Percentiles rank a stretch among this genome's conserved stretches.
phyloP scores from a whole-genome alignment of 2,329 filamentous ascomycete species.

The Cladosporium sp. region DNA sequence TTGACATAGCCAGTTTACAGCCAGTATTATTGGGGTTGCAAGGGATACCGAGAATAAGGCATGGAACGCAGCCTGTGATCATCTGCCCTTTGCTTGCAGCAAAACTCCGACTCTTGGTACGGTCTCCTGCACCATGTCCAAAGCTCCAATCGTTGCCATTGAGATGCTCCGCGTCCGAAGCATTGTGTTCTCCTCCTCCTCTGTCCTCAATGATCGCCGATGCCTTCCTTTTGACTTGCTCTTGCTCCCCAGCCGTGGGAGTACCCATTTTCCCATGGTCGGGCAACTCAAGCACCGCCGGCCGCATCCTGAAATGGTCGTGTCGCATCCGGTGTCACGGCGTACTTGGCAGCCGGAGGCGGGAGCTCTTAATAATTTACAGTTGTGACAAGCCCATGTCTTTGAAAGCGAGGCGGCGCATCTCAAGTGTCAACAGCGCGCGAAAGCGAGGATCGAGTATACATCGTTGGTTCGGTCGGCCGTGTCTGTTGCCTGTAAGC shows the following conservation, averaged over 20 bases:
- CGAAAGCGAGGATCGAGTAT: neutral
- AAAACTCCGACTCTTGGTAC: neutral
- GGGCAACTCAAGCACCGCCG: neutral
- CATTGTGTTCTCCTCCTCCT: neutral
- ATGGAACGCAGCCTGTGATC: conserved; percentile 32
- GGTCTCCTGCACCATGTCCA: neutral
- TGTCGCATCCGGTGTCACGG: neutral
- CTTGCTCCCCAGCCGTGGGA: neutral
- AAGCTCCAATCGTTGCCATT: neutral
- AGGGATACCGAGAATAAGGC: conserved; percentile 27
- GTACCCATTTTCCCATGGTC: neutral
- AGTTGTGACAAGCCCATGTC: neutral
- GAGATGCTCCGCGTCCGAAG: neutral
- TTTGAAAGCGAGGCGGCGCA: neutral
- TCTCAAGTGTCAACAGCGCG: neutral
- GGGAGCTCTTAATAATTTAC: neutral
- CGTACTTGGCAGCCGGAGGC: neutral
- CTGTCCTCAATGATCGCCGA: neutral
- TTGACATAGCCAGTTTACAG: conserved; percentile 26
- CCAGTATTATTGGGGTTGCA: conserved; percentile 26
- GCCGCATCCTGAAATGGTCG: neutral
- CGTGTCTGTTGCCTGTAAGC: neutral
- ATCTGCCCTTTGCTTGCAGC: conserved; percentile 14
- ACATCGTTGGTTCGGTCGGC: neutral
- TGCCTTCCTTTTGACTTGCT: neutral